Evolutionary conservation across 129 eudicot species (phyloP), one percentile per base, ranked within the genome.

Genomic region (Erigeron canadensis): DNA sequence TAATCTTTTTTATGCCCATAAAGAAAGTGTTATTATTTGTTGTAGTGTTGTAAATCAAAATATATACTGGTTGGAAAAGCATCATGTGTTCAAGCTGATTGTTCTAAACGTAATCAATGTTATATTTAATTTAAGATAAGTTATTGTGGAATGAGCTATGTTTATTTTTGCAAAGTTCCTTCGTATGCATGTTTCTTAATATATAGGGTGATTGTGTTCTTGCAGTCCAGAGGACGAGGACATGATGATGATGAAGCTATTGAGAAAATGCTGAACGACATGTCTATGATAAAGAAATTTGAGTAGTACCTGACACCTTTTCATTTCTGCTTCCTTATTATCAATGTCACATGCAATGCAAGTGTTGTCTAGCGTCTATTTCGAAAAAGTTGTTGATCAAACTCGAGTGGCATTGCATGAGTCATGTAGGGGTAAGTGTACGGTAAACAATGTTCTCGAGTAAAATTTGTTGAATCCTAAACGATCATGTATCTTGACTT

Each of bases 241-340:
- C 91, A 81, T 42, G 97, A 95, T 16, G 91, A 95, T 50, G 91
- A 95, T 50, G 97, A 95, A 19, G 89, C 96, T 1, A 95, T 90
- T 16, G 96, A 95, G 85, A 95, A 95, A 76, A 90, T 95, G 99
- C 64, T 95, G 78, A 81, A 82, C 23, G 99, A 94, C 45, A 90
- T 94, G 56, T 84, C 99, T 5, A 8, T 87, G 65, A 84, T 94
- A 19, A 93, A 93, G 91, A 94, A 90, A 78, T 53, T 34, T 28
- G 34, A 28, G 34, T 28, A 28, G 34, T 28, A 2, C 10, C 22
- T 2, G 46, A 5, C 61, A 5, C 17, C 4, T 28, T 48, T 38
- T 34, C 48, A 5, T 34, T 57, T 41, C n/a, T n/a, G 38, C 1
- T 17, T 28, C 23, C 6, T 28, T 28, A 28, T 28, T 0, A 28